Evolutionary conservation across 352 stramenopile genomes (phyloP), one percentile per base, ranked within the genome.

Genomic region (Blastocystis sp.): DNA sequence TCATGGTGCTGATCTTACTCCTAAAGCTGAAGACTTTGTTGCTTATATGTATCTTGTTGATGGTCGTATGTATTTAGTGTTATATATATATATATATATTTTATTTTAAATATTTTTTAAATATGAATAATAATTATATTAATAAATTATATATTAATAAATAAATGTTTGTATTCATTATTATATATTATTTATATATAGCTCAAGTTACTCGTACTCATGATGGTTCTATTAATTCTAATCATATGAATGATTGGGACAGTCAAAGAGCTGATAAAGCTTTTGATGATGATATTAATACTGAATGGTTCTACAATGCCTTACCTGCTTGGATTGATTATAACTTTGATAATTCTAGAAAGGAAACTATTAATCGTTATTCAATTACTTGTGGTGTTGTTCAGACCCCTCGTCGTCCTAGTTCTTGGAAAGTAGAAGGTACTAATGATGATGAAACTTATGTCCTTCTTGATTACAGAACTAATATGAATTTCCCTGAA

Each of bases 341-440:
- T 2, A 23, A 23, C 5, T 59, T 52, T 30, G 6, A 54, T 13
- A n/a, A 33, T 6, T n/a, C 28, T 10, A 34, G 48, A 32, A 21
- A 40, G 18, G 33, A 59, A 7, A 49, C 49, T 40, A 59, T 59
- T 30, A 59, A 59, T 24, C 36, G 36, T 13, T 59, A 59, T 23
- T 21, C 49, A 9, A 23, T 59, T 1, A 43, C 33, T 2, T 52
- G 36, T 28, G 46, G 36, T 11, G 49, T 36, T 19, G 49, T 36
- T 19, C 9, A 49, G 7, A 31, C 21, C 4, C 28, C 24, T 7
- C 49, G 49, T 44, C 49, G 32, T 31, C 49, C 49, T 13, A 6
- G 2, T 13, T 18, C 32, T 0, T 59, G 49, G 49, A 48, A 28
- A 11, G 13, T 59, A 4, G 40, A 28, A n/a, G 49, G 23, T 11